phyloP scores from a whole-genome alignment of 176 grass and related monocot genomes.

The Avena eriantha region DNA sequence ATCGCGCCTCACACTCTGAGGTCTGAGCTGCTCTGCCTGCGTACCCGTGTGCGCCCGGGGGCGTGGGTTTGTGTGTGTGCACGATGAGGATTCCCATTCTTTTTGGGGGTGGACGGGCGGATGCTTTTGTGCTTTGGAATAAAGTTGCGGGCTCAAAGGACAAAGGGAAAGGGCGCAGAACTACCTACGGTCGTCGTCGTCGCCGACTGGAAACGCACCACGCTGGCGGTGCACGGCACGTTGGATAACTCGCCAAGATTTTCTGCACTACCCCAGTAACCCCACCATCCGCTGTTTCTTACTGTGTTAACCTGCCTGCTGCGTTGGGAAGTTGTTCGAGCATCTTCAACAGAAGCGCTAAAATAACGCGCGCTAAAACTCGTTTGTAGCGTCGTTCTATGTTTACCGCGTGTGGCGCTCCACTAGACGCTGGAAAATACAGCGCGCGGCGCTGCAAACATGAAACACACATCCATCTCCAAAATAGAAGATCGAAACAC shows the following conservation, averaged over 20 bases:
- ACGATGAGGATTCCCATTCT: neutral
- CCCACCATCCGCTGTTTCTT: neutral
- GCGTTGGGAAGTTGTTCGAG: no score
- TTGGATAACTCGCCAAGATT: neutral
- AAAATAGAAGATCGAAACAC: no score
- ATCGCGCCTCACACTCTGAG: slow-evolving; percentile 41
- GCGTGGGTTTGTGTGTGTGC: neutral
- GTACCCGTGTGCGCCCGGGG: no score
- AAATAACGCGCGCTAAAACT: no score
- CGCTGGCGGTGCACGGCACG: slow-evolving; percentile 19
- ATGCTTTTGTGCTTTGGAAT: slow-evolving; percentile 56
- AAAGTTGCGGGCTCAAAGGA: slow-evolving; percentile 35
- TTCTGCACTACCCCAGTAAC: neutral
- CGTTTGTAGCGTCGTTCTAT: no score
- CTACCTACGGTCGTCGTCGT: neutral
- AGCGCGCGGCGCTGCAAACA: no score
- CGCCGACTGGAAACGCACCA: slow-evolving; percentile 23
- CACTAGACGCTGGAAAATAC: no score
- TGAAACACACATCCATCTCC: no score
- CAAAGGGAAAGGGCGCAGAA: neutral
- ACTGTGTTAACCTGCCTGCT: no score
- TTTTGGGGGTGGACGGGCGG: slow-evolving; percentile 6
- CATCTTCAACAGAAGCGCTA: no score
- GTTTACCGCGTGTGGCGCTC: no score
- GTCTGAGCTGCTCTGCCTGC: neutral